Evolutionary conservation across 202 grass and related monocot species (phyloP).

Genomic region (Brachypodium distachyon): DNA sequence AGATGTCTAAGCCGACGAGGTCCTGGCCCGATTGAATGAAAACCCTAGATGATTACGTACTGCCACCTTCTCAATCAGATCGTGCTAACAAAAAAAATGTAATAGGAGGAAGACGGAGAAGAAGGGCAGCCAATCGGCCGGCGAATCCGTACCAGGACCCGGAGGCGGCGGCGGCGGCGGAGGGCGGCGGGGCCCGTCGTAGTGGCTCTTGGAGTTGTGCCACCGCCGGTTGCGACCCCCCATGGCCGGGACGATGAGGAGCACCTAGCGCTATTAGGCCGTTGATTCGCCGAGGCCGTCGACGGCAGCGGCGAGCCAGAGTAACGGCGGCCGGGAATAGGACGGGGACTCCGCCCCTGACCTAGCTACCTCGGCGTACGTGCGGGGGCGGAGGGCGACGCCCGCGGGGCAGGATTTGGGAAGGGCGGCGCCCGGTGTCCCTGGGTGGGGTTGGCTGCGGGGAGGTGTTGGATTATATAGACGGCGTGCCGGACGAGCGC

Average conservation of each 20-base stretch:
- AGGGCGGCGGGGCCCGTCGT: background rate
- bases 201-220: background rate
- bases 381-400: background rate
- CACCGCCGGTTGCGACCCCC: constrained; percentile 13
- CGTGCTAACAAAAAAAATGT: background rate
- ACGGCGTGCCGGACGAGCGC: background rate
- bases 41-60: background rate
- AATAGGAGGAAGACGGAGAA: background rate
- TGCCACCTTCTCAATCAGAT: background rate
- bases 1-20: background rate
- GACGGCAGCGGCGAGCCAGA: background rate
- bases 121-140: background rate
- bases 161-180: constrained; percentile 2
- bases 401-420: background rate
- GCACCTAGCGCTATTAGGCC: background rate
- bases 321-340: background rate
- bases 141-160: constrained; percentile 13
- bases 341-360: background rate
- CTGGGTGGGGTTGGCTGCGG: background rate
- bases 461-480: background rate
- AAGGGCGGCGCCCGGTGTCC: background rate
- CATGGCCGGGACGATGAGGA: background rate
- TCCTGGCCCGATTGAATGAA: background rate
- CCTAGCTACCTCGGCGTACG: background rate
- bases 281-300: background rate